Conservation (phyloP, 2,329 filamentous ascomycete genomes). For the Aspergillus arachidicola region DNA sequence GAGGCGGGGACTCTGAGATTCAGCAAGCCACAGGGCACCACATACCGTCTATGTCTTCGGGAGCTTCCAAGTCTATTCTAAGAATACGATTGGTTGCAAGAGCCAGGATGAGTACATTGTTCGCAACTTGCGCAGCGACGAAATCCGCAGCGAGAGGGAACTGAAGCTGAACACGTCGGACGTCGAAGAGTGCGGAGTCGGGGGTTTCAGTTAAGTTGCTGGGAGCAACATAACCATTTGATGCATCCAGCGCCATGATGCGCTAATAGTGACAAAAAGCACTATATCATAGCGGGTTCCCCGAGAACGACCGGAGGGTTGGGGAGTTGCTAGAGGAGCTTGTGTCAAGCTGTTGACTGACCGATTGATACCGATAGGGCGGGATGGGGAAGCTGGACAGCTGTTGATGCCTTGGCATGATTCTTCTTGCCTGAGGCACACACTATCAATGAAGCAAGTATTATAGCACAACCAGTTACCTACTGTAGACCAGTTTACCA, state of each 20-base stretch:
- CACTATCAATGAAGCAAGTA: background rate
- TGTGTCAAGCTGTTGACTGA: slow-evolving; percentile 22
- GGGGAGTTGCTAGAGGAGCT: slow-evolving; percentile 21
- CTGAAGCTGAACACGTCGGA: slow-evolving; percentile 88
- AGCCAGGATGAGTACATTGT: slow-evolving; percentile 92
- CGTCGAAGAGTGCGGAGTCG: slow-evolving; percentile 73
- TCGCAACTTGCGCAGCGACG: slow-evolving; percentile 92
- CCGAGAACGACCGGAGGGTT: slow-evolving; percentile 1
- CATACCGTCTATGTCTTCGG: slow-evolving; percentile 89
- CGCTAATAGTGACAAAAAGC: slow-evolving; percentile 29
- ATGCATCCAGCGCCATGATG: slow-evolving; percentile 70
- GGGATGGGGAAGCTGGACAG: slow-evolving; percentile 15
- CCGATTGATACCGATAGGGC: slow-evolving; percentile 1
- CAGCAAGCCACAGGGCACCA: background rate
- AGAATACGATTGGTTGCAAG: slow-evolving; percentile 90
- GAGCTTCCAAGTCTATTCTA: slow-evolving; percentile 89
- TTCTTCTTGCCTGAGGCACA: slow-evolving; percentile 7
- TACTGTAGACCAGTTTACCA: background rate
- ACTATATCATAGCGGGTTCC: slow-evolving; percentile 34
- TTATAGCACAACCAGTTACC: background rate
- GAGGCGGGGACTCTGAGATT: background rate
- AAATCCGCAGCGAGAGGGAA: slow-evolving; percentile 96
- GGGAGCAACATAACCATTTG: slow-evolving; percentile 72
- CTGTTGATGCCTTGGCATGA: slow-evolving; percentile 9
- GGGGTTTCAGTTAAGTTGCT: slow-evolving; percentile 62